Evolutionary conservation across 139 green algal genomes (phyloP).

Genomic region (Coccomyxa sp.): DNA sequence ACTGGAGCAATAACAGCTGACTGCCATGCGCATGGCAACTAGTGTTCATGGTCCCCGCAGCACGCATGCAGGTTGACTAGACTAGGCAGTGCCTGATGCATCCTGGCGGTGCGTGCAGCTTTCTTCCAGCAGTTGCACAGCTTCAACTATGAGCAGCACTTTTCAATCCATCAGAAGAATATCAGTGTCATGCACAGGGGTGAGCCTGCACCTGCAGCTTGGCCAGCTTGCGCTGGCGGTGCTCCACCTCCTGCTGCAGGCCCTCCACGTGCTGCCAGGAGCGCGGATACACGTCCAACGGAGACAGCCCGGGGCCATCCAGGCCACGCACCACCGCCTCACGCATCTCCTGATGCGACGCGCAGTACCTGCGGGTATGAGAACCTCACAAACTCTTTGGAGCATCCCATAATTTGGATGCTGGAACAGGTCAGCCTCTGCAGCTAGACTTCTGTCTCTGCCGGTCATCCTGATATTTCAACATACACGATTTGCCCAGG

Average conservation of each 20-base stretch:
- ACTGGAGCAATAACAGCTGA: neutral
- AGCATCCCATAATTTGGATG: neutral
- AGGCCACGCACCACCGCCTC: conserved; percentile 37
- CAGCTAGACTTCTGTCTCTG: neutral
- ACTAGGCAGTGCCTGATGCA: neutral
- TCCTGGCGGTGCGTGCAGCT: neutral
- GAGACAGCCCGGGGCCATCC: conserved; percentile 26
- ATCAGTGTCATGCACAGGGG: neutral
- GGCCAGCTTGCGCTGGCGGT: neutral
- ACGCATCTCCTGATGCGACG: conserved; percentile 32
- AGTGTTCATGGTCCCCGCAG: too few species aligned
- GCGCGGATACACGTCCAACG: conserved; percentile 6
- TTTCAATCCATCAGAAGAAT: neutral
- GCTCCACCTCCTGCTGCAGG: conserved; percentile 3
- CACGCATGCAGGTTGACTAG: neutral
- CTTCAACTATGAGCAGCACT: neutral
- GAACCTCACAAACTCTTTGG: neutral
- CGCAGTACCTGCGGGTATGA: conserved; percentile 18
- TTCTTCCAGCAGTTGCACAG: neutral
- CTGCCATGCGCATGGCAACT: neutral
- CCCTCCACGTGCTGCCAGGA: conserved; percentile 5
- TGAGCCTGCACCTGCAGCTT: neutral
- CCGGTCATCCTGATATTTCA: too few species aligned
- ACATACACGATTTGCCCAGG: too few species aligned
- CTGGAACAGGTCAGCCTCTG: neutral